Conservation (phyloP, 2,329 filamentous ascomycete species). For the Colletotrichum spinosum region DNA sequence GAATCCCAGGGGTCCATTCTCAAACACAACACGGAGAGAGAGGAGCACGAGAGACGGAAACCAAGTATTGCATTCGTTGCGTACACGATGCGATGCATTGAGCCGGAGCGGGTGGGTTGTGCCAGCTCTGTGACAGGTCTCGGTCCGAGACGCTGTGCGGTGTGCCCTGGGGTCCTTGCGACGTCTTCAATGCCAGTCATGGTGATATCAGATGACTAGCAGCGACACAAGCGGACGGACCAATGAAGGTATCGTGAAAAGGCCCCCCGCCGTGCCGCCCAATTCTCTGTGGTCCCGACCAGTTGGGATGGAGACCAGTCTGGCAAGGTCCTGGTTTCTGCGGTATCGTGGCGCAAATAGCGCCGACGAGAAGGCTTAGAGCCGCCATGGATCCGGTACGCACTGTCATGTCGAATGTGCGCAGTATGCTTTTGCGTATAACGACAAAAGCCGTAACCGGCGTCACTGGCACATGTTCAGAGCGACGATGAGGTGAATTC, state of each 20-base stretch:
- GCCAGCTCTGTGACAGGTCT: slow-evolving; percentile 25
- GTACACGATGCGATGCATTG: slow-evolving; percentile 14
- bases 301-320: slow-evolving; percentile 28
- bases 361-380: background rate
- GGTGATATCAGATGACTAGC: slow-evolving; percentile 7
- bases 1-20: too few relatives aligned
- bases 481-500: too few relatives aligned
- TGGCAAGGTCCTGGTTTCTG: slow-evolving; percentile 24
- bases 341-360: slow-evolving; percentile 29
- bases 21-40: too few relatives aligned
- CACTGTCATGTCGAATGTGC: too few relatives aligned
- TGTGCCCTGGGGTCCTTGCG: slow-evolving; percentile 2
- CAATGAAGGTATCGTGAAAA: slow-evolving; percentile 29
- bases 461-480: too few relatives aligned
- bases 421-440: too few relatives aligned
- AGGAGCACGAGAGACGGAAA: too few relatives aligned
- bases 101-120: slow-evolving; percentile 2
- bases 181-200: background rate
- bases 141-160: slow-evolving; percentile 2
- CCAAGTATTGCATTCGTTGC: background rate
- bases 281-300: slow-evolving; percentile 29
- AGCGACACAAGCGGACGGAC: slow-evolving; percentile 10
- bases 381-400: too few relatives aligned
- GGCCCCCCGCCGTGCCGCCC: slow-evolving; percentile 3
- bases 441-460: too few relatives aligned